A percentile compares a stretch with the other conserved stretches of the same genome.
phyloP scores from a whole-genome alignment of 129 eudicot genomes.

The Ambrosia trifida region DNA sequence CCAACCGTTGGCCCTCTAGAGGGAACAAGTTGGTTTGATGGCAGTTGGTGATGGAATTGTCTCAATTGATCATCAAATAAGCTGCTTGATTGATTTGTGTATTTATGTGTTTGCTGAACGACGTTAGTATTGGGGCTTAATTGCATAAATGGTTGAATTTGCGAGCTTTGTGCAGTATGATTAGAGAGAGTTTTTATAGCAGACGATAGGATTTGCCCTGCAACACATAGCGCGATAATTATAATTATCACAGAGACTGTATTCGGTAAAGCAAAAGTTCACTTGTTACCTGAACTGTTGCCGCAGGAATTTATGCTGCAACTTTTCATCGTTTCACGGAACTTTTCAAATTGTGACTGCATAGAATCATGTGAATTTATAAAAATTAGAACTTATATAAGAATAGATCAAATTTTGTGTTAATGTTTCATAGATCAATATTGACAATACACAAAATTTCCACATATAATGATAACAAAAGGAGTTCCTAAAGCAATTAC shows the following conservation, averaged over 20 bases:
- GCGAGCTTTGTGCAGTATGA: slow-evolving; percentile 10
- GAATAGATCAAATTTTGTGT: neutral
- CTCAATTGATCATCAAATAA: neutral
- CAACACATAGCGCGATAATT: slow-evolving; percentile 4
- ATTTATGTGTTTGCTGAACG: slow-evolving; percentile 20
- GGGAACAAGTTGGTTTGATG: slow-evolving; percentile 6
- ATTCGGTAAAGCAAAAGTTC: slow-evolving; percentile 3
- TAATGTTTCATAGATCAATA: neutral
- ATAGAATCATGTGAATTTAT: neutral
- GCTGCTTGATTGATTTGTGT: slow-evolving; percentile 16
- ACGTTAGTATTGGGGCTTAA: neutral
- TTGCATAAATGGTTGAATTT: slow-evolving; percentile 15
- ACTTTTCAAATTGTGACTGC: slow-evolving; percentile 18
- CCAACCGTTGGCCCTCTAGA: slow-evolving; percentile 11
- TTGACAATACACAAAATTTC: neutral
- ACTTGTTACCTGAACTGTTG: slow-evolving; percentile 24
- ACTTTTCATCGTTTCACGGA: slow-evolving; percentile 10
- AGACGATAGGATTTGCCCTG: slow-evolving; percentile 22
- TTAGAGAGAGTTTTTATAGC: neutral
- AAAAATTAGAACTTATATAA: neutral
- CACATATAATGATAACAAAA: too few species aligned
- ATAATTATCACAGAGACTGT: neutral
- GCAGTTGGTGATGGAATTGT: slow-evolving; percentile 3
- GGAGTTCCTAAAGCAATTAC: neutral
- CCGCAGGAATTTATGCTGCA: slow-evolving; percentile 3